Conservation (phyloP, 2,329 filamentous ascomycete species). For the Ceratocystis albifundus region DNA sequence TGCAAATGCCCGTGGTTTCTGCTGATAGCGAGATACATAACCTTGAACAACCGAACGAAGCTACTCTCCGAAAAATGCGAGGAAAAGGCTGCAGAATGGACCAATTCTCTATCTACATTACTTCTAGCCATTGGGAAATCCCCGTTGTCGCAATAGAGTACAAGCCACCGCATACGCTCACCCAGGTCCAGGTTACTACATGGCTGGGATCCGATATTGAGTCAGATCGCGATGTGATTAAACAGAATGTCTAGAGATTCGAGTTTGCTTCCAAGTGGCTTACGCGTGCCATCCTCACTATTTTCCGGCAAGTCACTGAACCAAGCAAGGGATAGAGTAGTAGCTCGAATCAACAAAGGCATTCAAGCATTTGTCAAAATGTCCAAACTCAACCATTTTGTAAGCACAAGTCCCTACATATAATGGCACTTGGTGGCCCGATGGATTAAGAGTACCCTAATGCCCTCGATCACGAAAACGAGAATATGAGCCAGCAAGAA, state of each 20-base stretch:
- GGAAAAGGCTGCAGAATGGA: not conserved
- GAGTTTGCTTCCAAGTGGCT: no score
- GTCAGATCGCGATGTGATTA: not conserved
- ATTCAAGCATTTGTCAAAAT: no score
- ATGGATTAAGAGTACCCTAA: not conserved
- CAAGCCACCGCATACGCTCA: not conserved
- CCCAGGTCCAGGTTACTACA: not conserved
- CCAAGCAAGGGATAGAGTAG: no score
- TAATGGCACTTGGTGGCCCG: not conserved
- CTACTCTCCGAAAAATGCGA: not conserved
- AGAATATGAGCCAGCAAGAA: not conserved
- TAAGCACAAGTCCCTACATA: not conserved
- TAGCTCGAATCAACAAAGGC: no score
- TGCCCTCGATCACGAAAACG: not conserved
- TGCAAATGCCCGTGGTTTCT: not conserved
- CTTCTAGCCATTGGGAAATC: not conserved
- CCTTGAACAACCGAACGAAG: not conserved
- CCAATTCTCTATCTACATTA: not conserved
- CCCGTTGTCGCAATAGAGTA: not conserved
- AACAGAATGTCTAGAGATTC: not conserved
- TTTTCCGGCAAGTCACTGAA: no score
- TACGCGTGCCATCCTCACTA: no score
- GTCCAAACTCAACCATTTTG: not conserved
- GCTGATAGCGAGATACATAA: no score
- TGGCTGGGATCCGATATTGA: not conserved